Base-by-base conservation (phyloP, 176 grass and related monocot species). In the Oryza meyeriana region DNA sequence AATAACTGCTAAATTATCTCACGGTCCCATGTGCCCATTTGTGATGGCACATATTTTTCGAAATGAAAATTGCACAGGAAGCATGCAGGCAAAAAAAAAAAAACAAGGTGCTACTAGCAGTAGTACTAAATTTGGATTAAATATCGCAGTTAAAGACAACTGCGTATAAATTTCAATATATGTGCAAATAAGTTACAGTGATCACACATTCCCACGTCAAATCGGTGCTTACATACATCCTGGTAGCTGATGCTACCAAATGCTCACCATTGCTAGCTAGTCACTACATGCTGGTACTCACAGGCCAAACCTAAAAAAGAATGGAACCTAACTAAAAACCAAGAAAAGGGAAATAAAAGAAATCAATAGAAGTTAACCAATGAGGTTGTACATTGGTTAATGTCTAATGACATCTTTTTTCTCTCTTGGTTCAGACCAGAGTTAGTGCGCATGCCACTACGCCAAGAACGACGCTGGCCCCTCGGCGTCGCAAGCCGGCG, bases 381-480 rank as follows among this genome's bases (percentile, higher is more conserved):
- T 74, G 74, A 78, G 68, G 24, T 50, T 62, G 61, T 50, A 17
- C 63, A 74, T 20, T 34, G 61, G 84, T 45, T 59, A 50, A 30
- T 74, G 39, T 66, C 74, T 33, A 32, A 24, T 17, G 0, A 14
- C 17, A 66, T 73, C 5, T 39, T 84, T 58, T 50, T 76, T 68
- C 48, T 55, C 71, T 29, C 45, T 14, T 41, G 69, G 76, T 65
- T 78, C 12, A 1, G 14, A 17, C 33, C 30, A 24, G 32, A 76
- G 74, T 48, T 38, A 76, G 88, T 79, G 88, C 84, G 84, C 68
- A 11, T 0, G 68, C 59, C 83, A 86, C 88, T 83, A 87, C 9
- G 79, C 77, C 74, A 86, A 11, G 78, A 82, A 90, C 59, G 74
- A 90, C 61, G 74, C 4, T 31, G 70, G 68, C 18, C 30, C 36